These are phyloP conservation scores for Hypoxylon rickii DNA, from an alignment of 495 filamentous ascomycete genomes.

Conservation along the genomic window DNA sequence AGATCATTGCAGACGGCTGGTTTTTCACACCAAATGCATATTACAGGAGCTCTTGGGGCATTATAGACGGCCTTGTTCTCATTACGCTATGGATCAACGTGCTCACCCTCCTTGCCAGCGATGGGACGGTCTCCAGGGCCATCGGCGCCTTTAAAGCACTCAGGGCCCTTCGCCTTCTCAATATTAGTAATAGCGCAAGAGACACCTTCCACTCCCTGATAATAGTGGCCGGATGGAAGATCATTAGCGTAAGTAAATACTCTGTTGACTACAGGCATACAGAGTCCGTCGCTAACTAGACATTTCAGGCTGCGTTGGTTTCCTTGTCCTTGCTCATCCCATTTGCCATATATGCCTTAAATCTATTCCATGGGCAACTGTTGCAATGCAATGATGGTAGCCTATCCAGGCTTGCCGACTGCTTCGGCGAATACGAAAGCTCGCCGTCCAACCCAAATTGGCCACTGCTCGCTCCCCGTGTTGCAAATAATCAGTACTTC, in stretches of 20 bases:
- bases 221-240: constrained; percentile 88
- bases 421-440: constrained; percentile 79
- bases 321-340: constrained; percentile 93
- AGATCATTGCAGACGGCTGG: constrained; percentile 93
- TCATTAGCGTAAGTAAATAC: constrained; percentile 59
- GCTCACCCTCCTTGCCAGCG: constrained; percentile 72
- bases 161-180: constrained; percentile 88
- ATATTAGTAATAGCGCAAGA: constrained; percentile 93
- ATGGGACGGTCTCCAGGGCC: constrained; percentile 81
- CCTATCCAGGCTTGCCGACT: constrained; percentile 67
- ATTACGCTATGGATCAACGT: constrained; percentile 97
- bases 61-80: constrained; percentile 92
- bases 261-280: background rate
- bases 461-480: constrained; percentile 80
- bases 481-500: constrained; percentile 79
- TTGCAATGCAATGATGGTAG: constrained; percentile 76
- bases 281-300: constrained; percentile 7
- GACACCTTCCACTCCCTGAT: constrained; percentile 97
- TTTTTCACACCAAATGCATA: constrained; percentile 98
- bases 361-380: constrained; percentile 87
- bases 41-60: constrained; percentile 93
- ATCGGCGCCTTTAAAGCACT: constrained; percentile 98
- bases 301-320: constrained; percentile 74
- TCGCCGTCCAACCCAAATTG: constrained; percentile 74
- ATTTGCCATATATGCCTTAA: constrained; percentile 93